Evolutionary conservation across 257 asterid species (phyloP).

Genomic region (Fraxinus cuspidata): DNA sequence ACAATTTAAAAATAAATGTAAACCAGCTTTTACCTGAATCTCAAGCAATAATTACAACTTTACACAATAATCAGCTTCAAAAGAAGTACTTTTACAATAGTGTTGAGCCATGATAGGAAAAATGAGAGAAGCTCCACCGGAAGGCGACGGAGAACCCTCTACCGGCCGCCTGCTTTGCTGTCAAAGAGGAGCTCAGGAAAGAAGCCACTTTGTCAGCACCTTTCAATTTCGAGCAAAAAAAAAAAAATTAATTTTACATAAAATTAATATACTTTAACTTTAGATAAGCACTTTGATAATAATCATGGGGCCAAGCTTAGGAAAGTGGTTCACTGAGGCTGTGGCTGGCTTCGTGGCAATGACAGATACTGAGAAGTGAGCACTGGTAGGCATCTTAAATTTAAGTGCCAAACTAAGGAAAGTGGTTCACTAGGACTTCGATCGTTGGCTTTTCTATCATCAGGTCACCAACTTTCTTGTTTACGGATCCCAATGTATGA

Average conservation of each 20-base stretch:
- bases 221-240: neutral
- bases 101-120: neutral
- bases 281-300: neutral
- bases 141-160: neutral
- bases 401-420: neutral
- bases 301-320: neutral
- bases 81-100: neutral
- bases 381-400: neutral
- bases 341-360: neutral
- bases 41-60: neutral
- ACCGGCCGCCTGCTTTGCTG: neutral
- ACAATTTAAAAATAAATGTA: neutral
- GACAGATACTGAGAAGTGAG: slow-evolving; percentile 14
- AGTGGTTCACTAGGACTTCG: neutral
- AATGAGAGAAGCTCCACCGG: neutral
- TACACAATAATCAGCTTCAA: neutral
- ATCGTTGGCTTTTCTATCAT: neutral
- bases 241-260: neutral
- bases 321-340: neutral
- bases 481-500: neutral
- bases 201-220: neutral
- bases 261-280: neutral
- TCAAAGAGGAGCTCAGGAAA: neutral
- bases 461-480: neutral
- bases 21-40: neutral